Evolutionary conservation across 2,329 filamentous ascomycete genomes (phyloP).

Genomic region (Eutypa lata): DNA sequence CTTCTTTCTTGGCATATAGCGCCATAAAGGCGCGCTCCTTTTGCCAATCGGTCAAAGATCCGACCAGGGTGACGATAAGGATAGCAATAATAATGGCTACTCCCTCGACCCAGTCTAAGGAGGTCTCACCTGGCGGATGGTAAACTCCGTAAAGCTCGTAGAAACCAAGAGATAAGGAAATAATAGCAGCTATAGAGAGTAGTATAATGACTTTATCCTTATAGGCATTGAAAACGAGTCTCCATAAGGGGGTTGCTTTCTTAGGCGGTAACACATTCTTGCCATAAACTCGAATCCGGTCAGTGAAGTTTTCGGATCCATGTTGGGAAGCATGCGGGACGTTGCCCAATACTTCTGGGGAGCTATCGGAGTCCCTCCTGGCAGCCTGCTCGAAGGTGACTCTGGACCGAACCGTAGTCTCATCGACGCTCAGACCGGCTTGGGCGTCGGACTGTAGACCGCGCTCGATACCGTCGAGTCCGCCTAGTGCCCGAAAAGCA

Average conservation of each 20-base stretch:
- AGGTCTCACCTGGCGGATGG: conserved; percentile 36
- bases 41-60: conserved; percentile 60
- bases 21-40: conserved; percentile 60
- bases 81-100: conserved; percentile 61
- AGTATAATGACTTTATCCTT: conserved; percentile 73
- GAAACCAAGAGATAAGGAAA: conserved; percentile 67
- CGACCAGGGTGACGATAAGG: conserved; percentile 58
- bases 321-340: not conserved
- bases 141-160: conserved; percentile 59
- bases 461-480: conserved; percentile 65
- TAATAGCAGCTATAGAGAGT: conserved; percentile 63
- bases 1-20: conserved; percentile 57
- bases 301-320: conserved; percentile 33
- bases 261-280: conserved; percentile 59
- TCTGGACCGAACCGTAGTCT: conserved; percentile 38
- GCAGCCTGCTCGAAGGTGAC: conserved; percentile 29
- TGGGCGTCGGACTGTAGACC: conserved; percentile 63
- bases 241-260: conserved; percentile 56
- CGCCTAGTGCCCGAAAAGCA: conserved; percentile 69
- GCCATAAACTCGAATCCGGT: conserved; percentile 58
- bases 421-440: conserved; percentile 66
- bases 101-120: conserved; percentile 61
- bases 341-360: conserved; percentile 13
- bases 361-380: conserved; percentile 17
- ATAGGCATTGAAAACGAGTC: conserved; percentile 65